Evolutionary conservation across 208 protist genomes (phyloP).

Genomic region (Endotrypanum monterogeii): DNA sequence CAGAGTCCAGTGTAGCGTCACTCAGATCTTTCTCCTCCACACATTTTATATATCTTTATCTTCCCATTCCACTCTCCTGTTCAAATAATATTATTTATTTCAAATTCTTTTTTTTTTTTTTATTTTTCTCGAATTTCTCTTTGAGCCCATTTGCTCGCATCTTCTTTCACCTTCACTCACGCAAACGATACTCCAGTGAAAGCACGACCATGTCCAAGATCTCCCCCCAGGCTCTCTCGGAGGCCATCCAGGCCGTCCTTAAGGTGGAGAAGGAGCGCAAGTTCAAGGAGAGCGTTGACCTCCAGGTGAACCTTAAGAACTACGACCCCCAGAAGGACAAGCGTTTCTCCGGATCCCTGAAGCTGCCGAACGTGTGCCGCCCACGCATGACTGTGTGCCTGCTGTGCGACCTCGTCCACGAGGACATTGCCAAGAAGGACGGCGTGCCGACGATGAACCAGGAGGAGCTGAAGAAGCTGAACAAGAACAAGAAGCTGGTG

Average conservation of each 20-base stretch:
- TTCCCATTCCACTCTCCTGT: too few species aligned
- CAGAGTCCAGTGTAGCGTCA: constrained; percentile 8
- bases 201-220: constrained; percentile 86
- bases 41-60: neutral
- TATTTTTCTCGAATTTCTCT: neutral
- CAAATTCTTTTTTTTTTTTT: neutral
- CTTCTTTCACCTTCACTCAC: neutral
- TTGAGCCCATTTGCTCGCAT: neutral
- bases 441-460: constrained; percentile 95
- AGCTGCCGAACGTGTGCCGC: constrained; percentile 95
- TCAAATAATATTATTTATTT: neutral
- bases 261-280: constrained; percentile 88
- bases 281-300: constrained; percentile 99
- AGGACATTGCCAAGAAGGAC: constrained; percentile 94
- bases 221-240: constrained; percentile 65
- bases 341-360: constrained; percentile 98
- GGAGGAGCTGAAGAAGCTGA: constrained; percentile 99
- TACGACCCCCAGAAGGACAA: constrained; percentile 99
- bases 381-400: constrained; percentile 96
- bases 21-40: neutral
- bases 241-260: constrained; percentile 87
- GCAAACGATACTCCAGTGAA: neutral
- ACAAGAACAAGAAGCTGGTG: constrained; percentile 99
- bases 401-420: constrained; percentile 96
- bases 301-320: constrained; percentile 99